Conservation (phyloP, 2,329 filamentous ascomycete genomes). For the Botrytis fabae region DNA sequence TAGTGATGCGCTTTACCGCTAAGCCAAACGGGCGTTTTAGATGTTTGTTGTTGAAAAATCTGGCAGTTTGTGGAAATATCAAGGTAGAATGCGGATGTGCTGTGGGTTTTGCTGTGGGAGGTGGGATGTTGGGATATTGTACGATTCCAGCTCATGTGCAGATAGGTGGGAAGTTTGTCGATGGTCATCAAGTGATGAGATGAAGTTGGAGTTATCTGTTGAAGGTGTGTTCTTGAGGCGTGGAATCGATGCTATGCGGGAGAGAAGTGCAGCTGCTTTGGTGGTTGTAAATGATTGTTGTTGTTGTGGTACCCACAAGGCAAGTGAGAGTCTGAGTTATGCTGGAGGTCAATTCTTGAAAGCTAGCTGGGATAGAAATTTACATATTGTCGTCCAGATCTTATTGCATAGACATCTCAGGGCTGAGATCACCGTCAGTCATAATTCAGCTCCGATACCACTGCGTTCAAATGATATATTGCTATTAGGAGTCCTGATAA, state of each 20-base stretch:
- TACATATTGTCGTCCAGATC: not conserved
- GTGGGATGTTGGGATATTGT: not conserved
- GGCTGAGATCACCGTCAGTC: not conserved
- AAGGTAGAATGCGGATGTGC: not conserved
- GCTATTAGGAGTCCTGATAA: not conserved
- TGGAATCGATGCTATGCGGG: not conserved
- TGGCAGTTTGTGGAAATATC: fast-evolving
- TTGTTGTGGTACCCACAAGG: too few species aligned
- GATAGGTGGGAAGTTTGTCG: not conserved
- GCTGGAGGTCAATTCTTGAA: not conserved
- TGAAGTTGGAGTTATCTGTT: not conserved
- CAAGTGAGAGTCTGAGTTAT: not conserved
- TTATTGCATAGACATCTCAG: not conserved
- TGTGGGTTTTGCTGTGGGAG: not conserved
- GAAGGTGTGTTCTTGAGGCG: not conserved
- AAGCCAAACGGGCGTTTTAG: slow-evolving; percentile 15
- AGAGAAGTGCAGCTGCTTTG: not conserved
- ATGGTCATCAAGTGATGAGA: not conserved
- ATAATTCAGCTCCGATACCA: fast-evolving
- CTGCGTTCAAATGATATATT: not conserved
- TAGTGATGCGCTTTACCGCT: slow-evolving; percentile 23
- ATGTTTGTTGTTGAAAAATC: fast-evolving
- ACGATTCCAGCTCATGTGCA: not conserved
- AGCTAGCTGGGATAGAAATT: not conserved
- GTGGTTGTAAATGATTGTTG: not conserved